Evolutionary conservation across 1,284 basidiomycete genomes (phyloP).

Genomic region (Mycena sp.): DNA sequence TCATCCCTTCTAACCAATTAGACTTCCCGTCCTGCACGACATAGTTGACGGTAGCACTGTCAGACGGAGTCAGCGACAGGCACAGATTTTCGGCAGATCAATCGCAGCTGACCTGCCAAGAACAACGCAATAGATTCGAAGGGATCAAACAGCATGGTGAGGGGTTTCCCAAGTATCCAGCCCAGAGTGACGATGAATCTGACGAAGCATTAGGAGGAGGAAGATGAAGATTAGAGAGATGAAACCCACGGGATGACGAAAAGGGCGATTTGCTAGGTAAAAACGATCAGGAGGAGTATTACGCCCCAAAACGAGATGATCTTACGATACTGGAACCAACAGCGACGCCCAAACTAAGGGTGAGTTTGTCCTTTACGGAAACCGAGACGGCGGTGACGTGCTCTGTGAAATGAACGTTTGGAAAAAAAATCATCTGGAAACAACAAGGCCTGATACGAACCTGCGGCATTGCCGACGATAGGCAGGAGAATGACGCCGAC

Average conservation of each 20-base stretch:
- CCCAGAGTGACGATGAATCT: constrained; percentile 72
- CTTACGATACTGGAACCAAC: constrained; percentile 91
- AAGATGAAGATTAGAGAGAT: constrained; percentile 1
- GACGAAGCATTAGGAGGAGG: neutral
- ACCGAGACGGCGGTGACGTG: constrained; percentile 91
- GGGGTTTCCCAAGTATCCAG: constrained; percentile 73
- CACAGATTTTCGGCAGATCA: constrained; percentile 6
- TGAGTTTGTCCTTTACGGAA: constrained; percentile 84
- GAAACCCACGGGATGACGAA: constrained; percentile 77
- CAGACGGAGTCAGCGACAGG: neutral
- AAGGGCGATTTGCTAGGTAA: constrained; percentile 85
- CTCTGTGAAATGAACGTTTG: constrained; percentile 51
- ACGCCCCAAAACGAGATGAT: constrained; percentile 20
- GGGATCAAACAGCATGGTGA: constrained; percentile 72
- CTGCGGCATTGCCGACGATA: constrained; percentile 87
- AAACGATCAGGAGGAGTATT: neutral
- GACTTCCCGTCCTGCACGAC: constrained; percentile 87
- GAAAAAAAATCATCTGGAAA: neutral
- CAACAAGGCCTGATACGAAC: constrained; percentile 44
- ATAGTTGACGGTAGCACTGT: constrained; percentile 84
- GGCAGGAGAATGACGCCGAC: constrained; percentile 90
- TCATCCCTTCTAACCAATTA: constrained; percentile 83
- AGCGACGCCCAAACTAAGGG: constrained; percentile 81
- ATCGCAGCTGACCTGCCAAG: constrained; percentile 49
- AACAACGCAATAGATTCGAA: constrained; percentile 69